Base-by-base conservation (phyloP, 108 stramenopile species). In the Epipyxis sp. region DNA sequence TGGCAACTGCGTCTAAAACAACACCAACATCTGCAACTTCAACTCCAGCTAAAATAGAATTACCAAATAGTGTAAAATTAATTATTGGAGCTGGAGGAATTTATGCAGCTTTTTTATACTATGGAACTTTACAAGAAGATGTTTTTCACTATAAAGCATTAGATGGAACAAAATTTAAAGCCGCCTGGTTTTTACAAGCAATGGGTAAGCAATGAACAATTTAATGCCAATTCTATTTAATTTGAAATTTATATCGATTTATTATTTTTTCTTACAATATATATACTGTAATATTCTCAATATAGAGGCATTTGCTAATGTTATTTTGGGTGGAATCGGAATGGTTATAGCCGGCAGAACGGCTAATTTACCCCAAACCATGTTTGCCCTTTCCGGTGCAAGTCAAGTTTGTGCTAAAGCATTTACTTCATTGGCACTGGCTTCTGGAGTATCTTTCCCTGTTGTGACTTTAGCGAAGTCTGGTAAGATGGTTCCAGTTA, bases 401-500 rank as follows among this genome's bases (percentile, higher is more conserved):
- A 86, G 91, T 37, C 94, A 94, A 79, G 94, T 94, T 16, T 82
- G 89, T 43, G 92, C 92, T 62, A 94, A 94, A 88, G 94, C 94
- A 1, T 93, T 91, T 80, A 94, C 92, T 16, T 90, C 89, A 82
- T 77, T 93, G 50, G 90, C 92, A 3, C 83, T 93, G 29, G 91
- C 92, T 40, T 91, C 91, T 71, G 94, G 94, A 37, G 78, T 93
- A 57, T 83, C 84, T 35, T 94, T 94, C 80, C 92, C 92, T 25
- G 90, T 94, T 34, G 92, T 92, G 0, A 94, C 91, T 2, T 78
- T 94, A 29, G 94, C 92, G 37, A 94, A 94, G 78, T 87, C 85
- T 45, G 94, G 91, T n/a, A 94, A 94, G 72, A 93, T 93, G 94
- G 94, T 92, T 25, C 94, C 94, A 27, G 94, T 94, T 72, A 94